A percentile compares a stretch with the other conserved stretches of the same genome.
Conservation (phyloP, 805 yeast genomes). For the Suhomyces xylopsoci region DNA sequence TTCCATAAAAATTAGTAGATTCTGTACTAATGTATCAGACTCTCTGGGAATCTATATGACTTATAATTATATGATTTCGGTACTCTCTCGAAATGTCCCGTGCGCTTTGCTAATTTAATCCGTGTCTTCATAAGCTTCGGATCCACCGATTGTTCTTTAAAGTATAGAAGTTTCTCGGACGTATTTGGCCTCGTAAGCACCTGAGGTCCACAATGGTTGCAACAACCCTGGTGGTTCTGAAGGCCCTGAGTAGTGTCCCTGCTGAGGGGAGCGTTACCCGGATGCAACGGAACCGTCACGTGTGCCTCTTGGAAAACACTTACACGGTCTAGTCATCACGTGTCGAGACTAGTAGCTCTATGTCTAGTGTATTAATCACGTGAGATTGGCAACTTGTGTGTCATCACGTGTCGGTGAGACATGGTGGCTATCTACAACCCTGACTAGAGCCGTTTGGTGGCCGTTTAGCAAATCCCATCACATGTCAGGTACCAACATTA, state of each 20-base stretch:
- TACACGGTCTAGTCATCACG: no score
- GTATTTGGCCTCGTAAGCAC: neutral
- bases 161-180: neutral
- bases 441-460: neutral
- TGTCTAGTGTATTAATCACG: no score
- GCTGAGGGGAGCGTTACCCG: neutral
- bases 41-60: no score
- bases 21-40: no score
- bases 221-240: constrained; percentile 16
- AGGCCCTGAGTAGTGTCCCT: neutral
- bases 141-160: neutral
- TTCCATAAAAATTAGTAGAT: no score
- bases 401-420: no score
- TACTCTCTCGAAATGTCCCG: neutral
- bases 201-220: constrained; percentile 7
- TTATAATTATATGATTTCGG: neutral
- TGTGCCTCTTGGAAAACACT: no score
- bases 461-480: neutral
- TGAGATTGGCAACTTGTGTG: no score
- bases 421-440: no score
- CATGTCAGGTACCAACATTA: neutral
- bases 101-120: neutral
- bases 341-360: no score
- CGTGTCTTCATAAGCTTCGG: neutral
- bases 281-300: neutral